phyloP scores from a whole-genome alignment of 768 basidiomycete species.

The Hysterangium stoloniferum region DNA sequence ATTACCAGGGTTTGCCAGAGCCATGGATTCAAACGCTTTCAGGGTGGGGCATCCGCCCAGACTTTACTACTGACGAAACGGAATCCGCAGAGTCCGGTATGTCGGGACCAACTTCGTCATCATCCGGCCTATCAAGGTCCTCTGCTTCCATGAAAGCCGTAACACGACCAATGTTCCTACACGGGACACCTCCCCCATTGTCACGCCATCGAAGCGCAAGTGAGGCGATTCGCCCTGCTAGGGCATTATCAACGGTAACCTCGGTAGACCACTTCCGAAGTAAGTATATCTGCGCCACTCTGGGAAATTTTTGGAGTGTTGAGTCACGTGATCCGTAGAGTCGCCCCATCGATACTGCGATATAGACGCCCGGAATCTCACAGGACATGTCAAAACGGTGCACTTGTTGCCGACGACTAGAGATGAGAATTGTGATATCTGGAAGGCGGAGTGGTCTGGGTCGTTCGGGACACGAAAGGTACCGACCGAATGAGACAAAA shows the following conservation, averaged over 20 bases:
- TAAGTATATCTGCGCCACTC: no score
- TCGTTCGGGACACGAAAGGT: constrained; percentile 7
- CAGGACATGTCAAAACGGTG: background rate
- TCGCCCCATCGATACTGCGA: constrained; percentile 1
- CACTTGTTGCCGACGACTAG: constrained; percentile 1
- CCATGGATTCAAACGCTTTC: background rate
- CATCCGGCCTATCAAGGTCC: background rate
- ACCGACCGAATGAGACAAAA: background rate
- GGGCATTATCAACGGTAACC: background rate
- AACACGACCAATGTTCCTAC: background rate
- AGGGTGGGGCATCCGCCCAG: background rate
- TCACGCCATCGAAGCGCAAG: background rate
- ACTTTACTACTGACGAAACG: background rate
- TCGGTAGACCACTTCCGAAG: constrained; percentile 7
- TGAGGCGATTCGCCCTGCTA: background rate
- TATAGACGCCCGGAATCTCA: constrained; percentile 7
- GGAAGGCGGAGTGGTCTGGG: constrained; percentile 8
- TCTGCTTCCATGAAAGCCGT: background rate
- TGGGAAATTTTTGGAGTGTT: no score
- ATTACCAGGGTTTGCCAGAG: constrained; percentile 5
- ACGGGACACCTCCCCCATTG: background rate
- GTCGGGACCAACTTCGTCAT: background rate
- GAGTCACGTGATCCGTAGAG: no score
- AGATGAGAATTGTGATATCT: constrained; percentile 4
- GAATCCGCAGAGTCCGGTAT: background rate